Conservation (phyloP, 768 basidiomycete genomes). For the Mycena latifolia region DNA sequence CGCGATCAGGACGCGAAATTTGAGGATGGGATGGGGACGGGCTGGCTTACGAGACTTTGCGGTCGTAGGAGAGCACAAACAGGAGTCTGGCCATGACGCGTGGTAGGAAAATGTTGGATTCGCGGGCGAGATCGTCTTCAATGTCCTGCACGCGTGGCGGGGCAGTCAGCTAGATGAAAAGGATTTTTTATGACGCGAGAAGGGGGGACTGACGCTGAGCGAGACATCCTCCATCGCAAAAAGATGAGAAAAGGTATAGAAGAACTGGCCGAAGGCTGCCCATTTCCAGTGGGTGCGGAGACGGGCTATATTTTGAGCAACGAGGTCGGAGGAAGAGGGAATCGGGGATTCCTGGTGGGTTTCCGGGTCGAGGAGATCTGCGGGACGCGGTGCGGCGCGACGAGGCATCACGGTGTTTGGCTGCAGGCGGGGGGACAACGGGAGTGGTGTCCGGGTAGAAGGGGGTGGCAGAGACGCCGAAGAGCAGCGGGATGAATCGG, state of each 20-base stretch:
- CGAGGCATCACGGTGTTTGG: slow-evolving; percentile 62
- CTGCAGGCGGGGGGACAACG: slow-evolving; percentile 8
- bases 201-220: slow-evolving; percentile 61
- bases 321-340: slow-evolving; percentile 8
- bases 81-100: slow-evolving; percentile 83
- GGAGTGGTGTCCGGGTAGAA: not conserved
- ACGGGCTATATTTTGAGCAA: slow-evolving; percentile 54
- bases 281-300: slow-evolving; percentile 92
- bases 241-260: slow-evolving; percentile 83
- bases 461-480: too few species aligned
- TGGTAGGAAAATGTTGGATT: slow-evolving; percentile 70
- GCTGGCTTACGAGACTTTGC: slow-evolving; percentile 77
- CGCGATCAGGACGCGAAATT: slow-evolving; percentile 39
- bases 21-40: slow-evolving; percentile 16
- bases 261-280: slow-evolving; percentile 93
- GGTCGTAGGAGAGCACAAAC: slow-evolving; percentile 81
- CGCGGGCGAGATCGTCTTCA: slow-evolving; percentile 79
- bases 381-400: slow-evolving; percentile 59
- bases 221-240: slow-evolving; percentile 81
- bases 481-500: not conserved
- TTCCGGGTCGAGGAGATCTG: slow-evolving; percentile 28
- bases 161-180: slow-evolving; percentile 21
- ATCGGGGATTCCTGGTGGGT: slow-evolving; percentile 19
- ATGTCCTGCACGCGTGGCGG: slow-evolving; percentile 66
- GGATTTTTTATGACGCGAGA: slow-evolving; percentile 26